Evolutionary conservation across 2,329 filamentous ascomycete genomes (phyloP).

Genomic region (Diaporthe aspalathi): DNA sequence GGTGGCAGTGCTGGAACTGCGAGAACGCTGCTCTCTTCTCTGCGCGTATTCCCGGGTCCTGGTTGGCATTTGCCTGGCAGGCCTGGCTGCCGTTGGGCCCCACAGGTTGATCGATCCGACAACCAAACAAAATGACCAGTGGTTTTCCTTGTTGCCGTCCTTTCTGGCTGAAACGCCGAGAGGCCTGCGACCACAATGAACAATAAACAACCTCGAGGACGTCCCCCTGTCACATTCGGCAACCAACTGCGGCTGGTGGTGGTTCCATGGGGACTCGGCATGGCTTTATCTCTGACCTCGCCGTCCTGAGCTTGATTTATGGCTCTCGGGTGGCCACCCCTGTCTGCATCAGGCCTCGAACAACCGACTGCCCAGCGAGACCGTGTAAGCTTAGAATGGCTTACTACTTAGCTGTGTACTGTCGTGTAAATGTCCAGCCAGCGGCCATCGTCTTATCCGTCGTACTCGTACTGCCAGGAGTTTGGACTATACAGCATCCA

Average conservation of each 20-base stretch:
- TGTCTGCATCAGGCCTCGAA: slow-evolving; percentile 4
- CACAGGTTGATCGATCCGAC: not conserved
- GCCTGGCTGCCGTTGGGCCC: not conserved
- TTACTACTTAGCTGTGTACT: not conserved
- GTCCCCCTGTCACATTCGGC: not conserved
- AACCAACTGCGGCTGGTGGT: slow-evolving; percentile 19
- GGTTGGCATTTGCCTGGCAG: no score
- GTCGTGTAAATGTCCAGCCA: no score
- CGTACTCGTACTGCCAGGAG: no score
- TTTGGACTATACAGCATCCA: not conserved
- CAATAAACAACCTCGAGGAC: not conserved
- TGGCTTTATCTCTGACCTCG: slow-evolving; percentile 7
- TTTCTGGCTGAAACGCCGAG: slow-evolving; percentile 17
- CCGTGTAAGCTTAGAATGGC: slow-evolving; percentile 24
- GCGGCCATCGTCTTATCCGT: not conserved
- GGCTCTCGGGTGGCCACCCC: not conserved
- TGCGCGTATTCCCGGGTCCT: not conserved
- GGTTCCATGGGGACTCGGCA: not conserved
- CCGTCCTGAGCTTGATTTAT: slow-evolving; percentile 14
- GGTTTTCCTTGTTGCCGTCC: not conserved
- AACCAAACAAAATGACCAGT: not conserved
- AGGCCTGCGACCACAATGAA: slow-evolving; percentile 23
- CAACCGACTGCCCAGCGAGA: not conserved
- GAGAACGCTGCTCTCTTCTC: not conserved
- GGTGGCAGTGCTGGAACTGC: slow-evolving; percentile 21